Conservation (phyloP, 305 asterid genomes). For the Nicotiana rustica region DNA sequence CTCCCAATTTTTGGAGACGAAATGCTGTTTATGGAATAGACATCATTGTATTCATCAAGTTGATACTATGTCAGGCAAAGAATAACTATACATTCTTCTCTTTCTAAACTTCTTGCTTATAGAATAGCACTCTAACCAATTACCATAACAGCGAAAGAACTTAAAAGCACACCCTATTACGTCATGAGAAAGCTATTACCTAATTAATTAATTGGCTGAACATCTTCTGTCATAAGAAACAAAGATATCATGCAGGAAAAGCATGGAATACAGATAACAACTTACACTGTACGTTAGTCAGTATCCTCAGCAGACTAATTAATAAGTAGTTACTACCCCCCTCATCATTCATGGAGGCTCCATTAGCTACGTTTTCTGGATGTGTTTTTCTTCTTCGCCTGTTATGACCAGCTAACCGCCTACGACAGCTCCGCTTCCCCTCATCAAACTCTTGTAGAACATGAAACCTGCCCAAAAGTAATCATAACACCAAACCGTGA, state of each 20-base stretch:
- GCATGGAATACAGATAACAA: conserved; percentile 30
- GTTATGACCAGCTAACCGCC: conserved; percentile 95
- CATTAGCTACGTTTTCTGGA: conserved; percentile 67
- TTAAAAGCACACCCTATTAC: background rate
- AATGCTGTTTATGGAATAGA: background rate
- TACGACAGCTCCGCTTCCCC: conserved; percentile 92
- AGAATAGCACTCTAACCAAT: background rate
- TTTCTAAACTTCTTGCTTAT: conserved; percentile 10
- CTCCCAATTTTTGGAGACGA: background rate
- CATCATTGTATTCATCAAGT: background rate
- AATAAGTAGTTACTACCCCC: conserved; percentile 70
- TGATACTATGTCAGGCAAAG: background rate
- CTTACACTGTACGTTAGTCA: conserved; percentile 83
- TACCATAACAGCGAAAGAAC: conserved; percentile 4
- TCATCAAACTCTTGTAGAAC: conserved; percentile 93
- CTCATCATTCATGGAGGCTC: conserved; percentile 60
- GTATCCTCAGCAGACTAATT: conserved; percentile 79
- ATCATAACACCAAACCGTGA: background rate
- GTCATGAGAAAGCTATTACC: background rate
- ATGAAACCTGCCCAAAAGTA: conserved; percentile 70
- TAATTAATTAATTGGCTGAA: background rate
- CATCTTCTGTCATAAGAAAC: conserved; percentile 7
- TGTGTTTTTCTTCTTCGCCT: conserved; percentile 85
- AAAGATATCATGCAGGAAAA: background rate
- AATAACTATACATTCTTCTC: background rate